These are phyloP conservation scores for Arthrobotrys iridis DNA, from an alignment of 2,329 filamentous ascomycete genomes.

Conservation along the genomic window DNA sequence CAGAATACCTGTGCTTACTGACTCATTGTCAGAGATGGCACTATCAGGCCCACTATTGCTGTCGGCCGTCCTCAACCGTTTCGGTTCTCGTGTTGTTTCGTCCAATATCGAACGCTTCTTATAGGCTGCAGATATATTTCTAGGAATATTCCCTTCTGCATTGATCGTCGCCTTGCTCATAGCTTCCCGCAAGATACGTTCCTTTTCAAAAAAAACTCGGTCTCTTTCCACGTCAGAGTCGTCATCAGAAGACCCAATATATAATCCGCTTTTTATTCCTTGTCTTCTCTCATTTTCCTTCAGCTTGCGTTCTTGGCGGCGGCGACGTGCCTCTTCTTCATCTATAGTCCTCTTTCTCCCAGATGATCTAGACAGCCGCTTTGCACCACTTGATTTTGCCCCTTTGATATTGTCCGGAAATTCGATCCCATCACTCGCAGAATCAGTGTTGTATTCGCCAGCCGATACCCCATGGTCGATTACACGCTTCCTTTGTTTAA, in stretches of 20 bases:
- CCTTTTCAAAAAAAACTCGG: conserved; percentile 54
- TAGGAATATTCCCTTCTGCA: neutral
- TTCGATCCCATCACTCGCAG: neutral
- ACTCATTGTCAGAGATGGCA: no score
- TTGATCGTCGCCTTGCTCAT: conserved; percentile 23
- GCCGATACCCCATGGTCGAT: conserved; percentile 59
- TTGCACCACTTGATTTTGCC: neutral
- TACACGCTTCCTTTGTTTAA: conserved; percentile 59
- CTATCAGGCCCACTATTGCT: neutral
- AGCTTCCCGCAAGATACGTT: conserved; percentile 38
- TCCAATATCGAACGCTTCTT: neutral
- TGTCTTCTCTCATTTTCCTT: conserved; percentile 79
- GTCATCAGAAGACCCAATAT: conserved; percentile 85
- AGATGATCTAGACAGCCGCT: neutral
- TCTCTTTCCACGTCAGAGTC: conserved; percentile 67
- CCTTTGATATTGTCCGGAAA: conserved; percentile 38
- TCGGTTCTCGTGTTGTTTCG: neutral
- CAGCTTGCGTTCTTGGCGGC: conserved; percentile 68
- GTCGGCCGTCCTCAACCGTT: neutral
- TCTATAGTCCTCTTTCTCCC: neutral
- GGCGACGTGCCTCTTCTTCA: conserved; percentile 59
- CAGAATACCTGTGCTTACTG: no score
- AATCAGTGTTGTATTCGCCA: neutral
- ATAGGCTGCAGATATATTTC: neutral
- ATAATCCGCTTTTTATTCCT: conserved; percentile 85